These are phyloP conservation scores for Metrosideros polymorpha DNA, from an alignment of 441 rosid genomes.

Conservation along the genomic window DNA sequence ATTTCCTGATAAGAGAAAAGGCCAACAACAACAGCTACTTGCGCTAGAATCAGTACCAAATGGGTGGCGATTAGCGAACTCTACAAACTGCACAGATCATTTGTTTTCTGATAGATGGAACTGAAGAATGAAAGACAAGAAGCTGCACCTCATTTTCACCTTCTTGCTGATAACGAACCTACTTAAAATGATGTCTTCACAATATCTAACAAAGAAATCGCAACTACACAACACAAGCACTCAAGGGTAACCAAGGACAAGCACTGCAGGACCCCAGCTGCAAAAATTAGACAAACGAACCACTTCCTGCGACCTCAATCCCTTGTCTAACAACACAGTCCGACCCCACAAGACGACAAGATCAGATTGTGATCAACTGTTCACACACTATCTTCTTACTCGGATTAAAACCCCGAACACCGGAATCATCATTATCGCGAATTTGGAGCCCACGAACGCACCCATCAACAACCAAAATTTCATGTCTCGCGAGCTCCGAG, in stretches of 20 bases:
- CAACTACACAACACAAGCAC: background rate
- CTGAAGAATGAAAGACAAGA: background rate
- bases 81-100: background rate
- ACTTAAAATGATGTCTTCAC: background rate
- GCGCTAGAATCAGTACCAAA: background rate
- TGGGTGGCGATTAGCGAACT: rapidly evolving
- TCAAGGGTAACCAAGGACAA: background rate
- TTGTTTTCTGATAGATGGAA: rapidly evolving
- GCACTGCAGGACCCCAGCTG: background rate
- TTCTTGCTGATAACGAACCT: background rate
- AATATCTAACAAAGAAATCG: background rate
- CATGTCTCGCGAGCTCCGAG: background rate
- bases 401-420: background rate
- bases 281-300: background rate
- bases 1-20: background rate
- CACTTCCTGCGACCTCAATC: background rate
- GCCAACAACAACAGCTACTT: background rate
- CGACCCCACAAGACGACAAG: background rate
- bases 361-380: background rate
- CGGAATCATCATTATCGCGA: background rate
- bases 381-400: background rate
- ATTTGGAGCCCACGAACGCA: background rate
- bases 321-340: background rate
- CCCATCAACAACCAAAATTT: background rate
- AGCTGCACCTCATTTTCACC: background rate